phyloP scores from a whole-genome alignment of 306 rosid species.

The Dalbergia cultrata region DNA sequence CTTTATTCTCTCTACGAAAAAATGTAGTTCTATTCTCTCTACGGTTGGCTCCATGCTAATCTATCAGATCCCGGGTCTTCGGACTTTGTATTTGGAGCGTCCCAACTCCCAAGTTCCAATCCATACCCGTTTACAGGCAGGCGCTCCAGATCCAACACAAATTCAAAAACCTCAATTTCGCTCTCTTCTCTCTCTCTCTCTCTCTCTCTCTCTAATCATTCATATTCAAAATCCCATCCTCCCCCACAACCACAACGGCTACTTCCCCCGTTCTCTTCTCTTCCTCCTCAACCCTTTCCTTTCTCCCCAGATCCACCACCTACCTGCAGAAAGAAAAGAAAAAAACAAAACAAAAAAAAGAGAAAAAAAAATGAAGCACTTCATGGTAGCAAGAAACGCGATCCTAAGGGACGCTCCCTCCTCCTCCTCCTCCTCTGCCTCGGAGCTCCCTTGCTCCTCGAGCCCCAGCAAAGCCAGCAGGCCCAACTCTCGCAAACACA shows the following conservation, averaged over 20 bases:
- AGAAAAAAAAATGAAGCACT: slow-evolving; percentile 72
- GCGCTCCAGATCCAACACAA: slow-evolving; percentile 49
- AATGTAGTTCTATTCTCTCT: too few relatives aligned
- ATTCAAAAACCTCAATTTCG: slow-evolving; percentile 43
- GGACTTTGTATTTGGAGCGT: slow-evolving; percentile 7
- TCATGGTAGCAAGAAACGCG: slow-evolving; percentile 78
- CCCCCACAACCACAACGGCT: slow-evolving; percentile 47
- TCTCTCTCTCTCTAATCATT: not conserved
- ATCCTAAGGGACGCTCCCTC: slow-evolving; percentile 58
- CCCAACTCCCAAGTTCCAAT: not conserved
- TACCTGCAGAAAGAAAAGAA: not conserved
- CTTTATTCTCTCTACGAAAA: too few relatives aligned
- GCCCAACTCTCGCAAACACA: too few relatives aligned
- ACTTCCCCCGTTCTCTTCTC: not conserved
- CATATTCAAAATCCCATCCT: slow-evolving; percentile 11
- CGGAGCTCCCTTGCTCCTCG: too few relatives aligned
- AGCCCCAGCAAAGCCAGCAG: too few relatives aligned
- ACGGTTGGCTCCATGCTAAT: too few relatives aligned
- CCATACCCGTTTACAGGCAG: not conserved
- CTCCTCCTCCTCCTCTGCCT: too few relatives aligned
- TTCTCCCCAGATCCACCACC: not conserved
- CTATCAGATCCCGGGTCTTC: not conserved
- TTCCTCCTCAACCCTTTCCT: not conserved
- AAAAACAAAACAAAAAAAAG: too few relatives aligned
- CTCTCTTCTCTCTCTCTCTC: slow-evolving; percentile 8